Base-by-base conservation (phyloP, 1,284 basidiomycete genomes). In the Irpex lacteus region DNA sequence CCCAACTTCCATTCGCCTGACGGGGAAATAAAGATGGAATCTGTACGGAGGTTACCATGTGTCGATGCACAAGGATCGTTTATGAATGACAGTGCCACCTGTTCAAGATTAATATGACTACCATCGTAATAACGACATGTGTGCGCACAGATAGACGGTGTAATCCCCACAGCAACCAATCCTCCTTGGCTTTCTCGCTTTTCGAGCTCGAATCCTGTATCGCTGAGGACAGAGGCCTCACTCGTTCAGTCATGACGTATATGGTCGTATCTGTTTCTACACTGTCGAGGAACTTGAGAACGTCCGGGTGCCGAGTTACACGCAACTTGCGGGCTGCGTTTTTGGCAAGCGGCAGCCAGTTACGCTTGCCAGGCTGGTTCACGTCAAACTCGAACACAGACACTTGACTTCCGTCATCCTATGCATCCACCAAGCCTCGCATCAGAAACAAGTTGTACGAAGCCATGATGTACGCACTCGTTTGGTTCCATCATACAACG, bases 1-100 rank as follows among this genome's bases (percentile, higher is more conserved):
- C 92, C 96, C 7, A 99, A 80, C 72, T 92, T 92, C 97, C 96
- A 99, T 79, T 99, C 98, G 19, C 97, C 94, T 0, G 95, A 94
- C 0, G 88, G 87, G 5, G 94, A 91, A 64, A 98, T 86, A 73
- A 98, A 98, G 67, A 99, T 85, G 2, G 92, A 89, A 63, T 89
- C 86, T 3, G 87, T 79, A 63, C 90, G 82, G 63, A 98, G 78
- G 67, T 92, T 94, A 50, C 96, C 97, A 73, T 99, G 98, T 0
- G 94, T 94, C 0, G 93, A 95, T 44, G 87, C 78, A 62, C 89
- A 92, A 4, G 92, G 84, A 49, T 95, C 90, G 71, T 99, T 98
- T 63, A 99, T 76, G 77, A 99, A 99, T 3, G 92, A 85, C 53
- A 98, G 79, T 2, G 96, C 96, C 65, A 94, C 93, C 92, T 95